Percentiles rank a stretch among this genome's conserved stretches.
Evolutionary conservation across 1,139 yeast genomes (phyloP).

Genomic region (Scheffersomyces insectosa): DNA sequence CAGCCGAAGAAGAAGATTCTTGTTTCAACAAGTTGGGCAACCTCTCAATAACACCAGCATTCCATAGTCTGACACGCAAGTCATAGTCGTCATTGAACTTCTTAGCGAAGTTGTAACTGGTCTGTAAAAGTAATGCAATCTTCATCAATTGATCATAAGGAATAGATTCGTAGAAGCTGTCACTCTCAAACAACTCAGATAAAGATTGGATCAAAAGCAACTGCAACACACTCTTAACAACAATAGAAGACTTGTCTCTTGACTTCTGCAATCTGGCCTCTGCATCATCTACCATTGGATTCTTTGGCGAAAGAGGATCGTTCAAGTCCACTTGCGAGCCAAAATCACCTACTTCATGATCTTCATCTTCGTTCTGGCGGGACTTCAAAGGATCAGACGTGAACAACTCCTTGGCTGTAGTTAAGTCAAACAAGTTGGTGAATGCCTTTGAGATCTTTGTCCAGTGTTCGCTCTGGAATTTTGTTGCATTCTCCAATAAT

Average conservation of each 20-base stretch:
- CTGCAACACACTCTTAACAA: constrained; percentile 90
- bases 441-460: constrained; percentile 63
- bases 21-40: constrained; percentile 89
- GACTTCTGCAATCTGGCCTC: constrained; percentile 29
- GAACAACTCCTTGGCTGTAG: constrained; percentile 86
- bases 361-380: constrained; percentile 14
- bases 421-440: constrained; percentile 67
- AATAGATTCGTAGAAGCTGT: constrained; percentile 63
- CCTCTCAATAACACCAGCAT: constrained; percentile 89
- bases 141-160: constrained; percentile 65
- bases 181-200: constrained; percentile 75
- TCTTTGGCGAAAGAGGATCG: constrained; percentile 10
- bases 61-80: constrained; percentile 81
- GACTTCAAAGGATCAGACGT: constrained; percentile 61
- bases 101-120: constrained; percentile 80
- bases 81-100: constrained; percentile 88
- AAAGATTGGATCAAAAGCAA: constrained; percentile 84
- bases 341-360: constrained; percentile 14
- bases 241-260: constrained; percentile 73
- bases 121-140: constrained; percentile 59
- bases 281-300: constrained; percentile 18
- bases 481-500: constrained; percentile 69
- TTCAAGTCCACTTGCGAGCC: constrained; percentile 14
- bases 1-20: constrained; percentile 89
- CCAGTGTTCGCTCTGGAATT: constrained; percentile 74